Conservation (phyloP, 2,329 filamentous ascomycete species). For the Phaeosphaeria sp. region DNA sequence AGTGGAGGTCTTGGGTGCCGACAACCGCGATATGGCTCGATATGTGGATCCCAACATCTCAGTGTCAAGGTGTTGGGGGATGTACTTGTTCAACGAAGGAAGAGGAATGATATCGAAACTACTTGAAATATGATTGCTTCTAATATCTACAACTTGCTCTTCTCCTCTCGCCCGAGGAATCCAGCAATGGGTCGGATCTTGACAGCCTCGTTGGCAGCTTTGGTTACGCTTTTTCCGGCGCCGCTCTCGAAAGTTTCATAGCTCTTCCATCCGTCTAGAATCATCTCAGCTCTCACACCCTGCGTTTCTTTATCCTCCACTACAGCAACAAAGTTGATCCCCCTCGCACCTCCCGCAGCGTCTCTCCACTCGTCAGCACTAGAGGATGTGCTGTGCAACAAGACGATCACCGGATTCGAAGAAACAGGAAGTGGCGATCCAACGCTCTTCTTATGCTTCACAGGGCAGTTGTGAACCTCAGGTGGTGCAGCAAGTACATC, state of each 20-base stretch:
- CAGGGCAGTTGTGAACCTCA: conserved; percentile 23
- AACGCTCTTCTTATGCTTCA: conserved; percentile 10
- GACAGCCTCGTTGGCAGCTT: conserved; percentile 3
- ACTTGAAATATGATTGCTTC: too few relatives aligned
- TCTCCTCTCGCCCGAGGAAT: conserved; percentile 20
- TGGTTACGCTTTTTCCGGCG: conserved; percentile 10
- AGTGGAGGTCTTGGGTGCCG: not conserved
- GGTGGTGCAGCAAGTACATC: conserved; percentile 28
- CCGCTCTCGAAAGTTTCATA: conserved; percentile 20
- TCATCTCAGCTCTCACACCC: conserved; percentile 16
- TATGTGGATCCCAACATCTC: conserved; percentile 21
- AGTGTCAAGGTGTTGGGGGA: not conserved
- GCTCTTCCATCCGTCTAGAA: conserved; percentile 5
- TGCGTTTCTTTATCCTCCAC: conserved; percentile 18
- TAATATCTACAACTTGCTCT: conserved; percentile 13
- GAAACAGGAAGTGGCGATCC: conserved; percentile 1
- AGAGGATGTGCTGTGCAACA: conserved; percentile 18
- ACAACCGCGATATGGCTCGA: conserved; percentile 11
- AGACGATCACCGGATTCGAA: conserved; percentile 19
- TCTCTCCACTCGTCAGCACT: not conserved
- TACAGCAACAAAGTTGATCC: conserved; percentile 12
- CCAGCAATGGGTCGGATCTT: conserved; percentile 25
- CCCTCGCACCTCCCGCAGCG: conserved; percentile 9
- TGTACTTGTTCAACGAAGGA: not conserved
- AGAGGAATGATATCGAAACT: not conserved